These are phyloP conservation scores for Taphrina confusa DNA, from an alignment of 1,139 yeast genomes.

Conservation along the genomic window DNA sequence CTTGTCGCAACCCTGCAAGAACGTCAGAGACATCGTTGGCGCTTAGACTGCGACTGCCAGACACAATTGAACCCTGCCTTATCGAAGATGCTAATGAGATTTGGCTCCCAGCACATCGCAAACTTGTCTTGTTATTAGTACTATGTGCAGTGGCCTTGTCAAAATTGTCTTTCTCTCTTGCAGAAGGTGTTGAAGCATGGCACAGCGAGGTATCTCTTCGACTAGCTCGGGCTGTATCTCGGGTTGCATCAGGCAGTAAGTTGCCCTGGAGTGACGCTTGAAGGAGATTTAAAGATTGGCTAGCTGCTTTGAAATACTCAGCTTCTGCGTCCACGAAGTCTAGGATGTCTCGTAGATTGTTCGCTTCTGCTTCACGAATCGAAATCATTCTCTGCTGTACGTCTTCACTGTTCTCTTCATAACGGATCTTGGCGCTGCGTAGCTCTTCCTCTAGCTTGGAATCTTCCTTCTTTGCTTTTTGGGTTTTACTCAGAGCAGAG, in stretches of 20 bases:
- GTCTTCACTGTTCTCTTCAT: slow-evolving; percentile 42
- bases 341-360: slow-evolving; percentile 35
- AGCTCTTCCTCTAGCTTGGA: slow-evolving; percentile 42
- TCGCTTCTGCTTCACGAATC: slow-evolving; percentile 42
- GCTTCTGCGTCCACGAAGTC: slow-evolving; percentile 41
- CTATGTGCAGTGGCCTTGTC: too few relatives aligned
- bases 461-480: slow-evolving; percentile 42
- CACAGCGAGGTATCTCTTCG: not conserved
- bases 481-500: slow-evolving; percentile 40
- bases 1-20: not conserved
- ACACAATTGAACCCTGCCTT: too few relatives aligned
- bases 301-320: slow-evolving; percentile 38
- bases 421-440: slow-evolving; percentile 42
- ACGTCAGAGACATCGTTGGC: not conserved
- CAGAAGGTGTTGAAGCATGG: not conserved
- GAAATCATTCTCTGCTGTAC: slow-evolving; percentile 41
- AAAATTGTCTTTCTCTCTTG: too few relatives aligned
- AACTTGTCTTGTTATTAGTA: not conserved
- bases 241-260: too few relatives aligned
- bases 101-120: too few relatives aligned
- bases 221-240: not conserved
- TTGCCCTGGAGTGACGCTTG: not conserved
- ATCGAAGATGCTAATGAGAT: not conserved
- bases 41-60: not conserved
- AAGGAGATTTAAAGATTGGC: not conserved